A percentile compares a stretch with the other conserved stretches of the same genome.
Evolutionary conservation across 768 basidiomycete species (phyloP).

Genomic region (Daedalea quercina): DNA sequence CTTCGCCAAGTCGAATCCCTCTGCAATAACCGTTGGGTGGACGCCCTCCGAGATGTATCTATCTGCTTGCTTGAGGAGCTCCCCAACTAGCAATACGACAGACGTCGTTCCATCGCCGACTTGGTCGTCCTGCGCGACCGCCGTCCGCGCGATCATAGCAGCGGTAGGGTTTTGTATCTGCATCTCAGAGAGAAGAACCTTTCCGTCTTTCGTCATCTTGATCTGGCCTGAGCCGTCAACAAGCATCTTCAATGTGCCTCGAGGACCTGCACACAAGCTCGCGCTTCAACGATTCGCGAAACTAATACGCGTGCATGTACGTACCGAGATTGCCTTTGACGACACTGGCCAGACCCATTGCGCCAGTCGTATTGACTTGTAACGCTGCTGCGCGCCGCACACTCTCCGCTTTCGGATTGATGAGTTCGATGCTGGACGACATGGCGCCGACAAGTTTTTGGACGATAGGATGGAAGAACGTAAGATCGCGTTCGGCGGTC

Average conservation of each 20-base stretch:
- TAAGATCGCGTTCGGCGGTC: neutral
- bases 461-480: neutral
- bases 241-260: conserved; percentile 98
- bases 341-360: conserved; percentile 94
- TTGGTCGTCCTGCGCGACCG: conserved; percentile 98
- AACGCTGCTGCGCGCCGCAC: conserved; percentile 85
- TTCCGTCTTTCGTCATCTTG: conserved; percentile 99
- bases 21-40: conserved; percentile 91
- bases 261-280: conserved; percentile 54
- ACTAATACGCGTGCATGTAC: conserved; percentile 12
- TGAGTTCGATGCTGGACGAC: conserved; percentile 80
- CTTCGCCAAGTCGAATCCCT: conserved; percentile 96
- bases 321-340: conserved; percentile 95
- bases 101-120: conserved; percentile 99
- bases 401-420: conserved; percentile 96
- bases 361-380: conserved; percentile 91
- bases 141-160: conserved; percentile 97
- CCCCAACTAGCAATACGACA: conserved; percentile 92
- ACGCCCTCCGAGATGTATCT: conserved; percentile 97
- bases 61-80: conserved; percentile 95
- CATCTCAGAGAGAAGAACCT: conserved; percentile 98
- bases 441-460: conserved; percentile 7
- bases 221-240: conserved; percentile 98
- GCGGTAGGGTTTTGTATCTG: conserved; percentile 99
- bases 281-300: neutral